phyloP scores from a whole-genome alignment of 1,284 basidiomycete genomes.

The Ustilago shanxiensis region DNA sequence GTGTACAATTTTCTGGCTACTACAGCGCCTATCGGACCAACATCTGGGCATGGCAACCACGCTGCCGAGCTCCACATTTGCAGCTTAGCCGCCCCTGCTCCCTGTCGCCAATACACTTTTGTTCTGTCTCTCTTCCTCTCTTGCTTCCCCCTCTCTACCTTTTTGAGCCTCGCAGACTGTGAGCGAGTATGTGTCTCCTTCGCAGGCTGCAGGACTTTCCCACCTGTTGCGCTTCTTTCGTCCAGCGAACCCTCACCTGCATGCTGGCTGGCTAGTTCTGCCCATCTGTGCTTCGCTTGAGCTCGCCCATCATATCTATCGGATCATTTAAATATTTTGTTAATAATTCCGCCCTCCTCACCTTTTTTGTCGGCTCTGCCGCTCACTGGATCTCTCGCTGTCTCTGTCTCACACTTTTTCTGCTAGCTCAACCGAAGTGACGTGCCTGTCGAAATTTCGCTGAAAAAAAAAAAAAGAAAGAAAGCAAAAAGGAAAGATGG shows the following conservation, averaged over 20 bases:
- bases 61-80: slow-evolving; percentile 18
- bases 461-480: too few species aligned
- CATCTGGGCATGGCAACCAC: slow-evolving; percentile 13
- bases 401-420: neutral
- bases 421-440: neutral
- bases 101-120: too few species aligned
- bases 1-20: neutral
- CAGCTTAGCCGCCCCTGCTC: slow-evolving; percentile 14
- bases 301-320: neutral
- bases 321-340: neutral
- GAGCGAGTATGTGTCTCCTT: too few species aligned
- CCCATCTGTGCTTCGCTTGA: neutral
- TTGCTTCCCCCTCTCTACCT: neutral
- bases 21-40: slow-evolving; percentile 24
- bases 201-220: neutral
- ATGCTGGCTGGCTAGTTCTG: neutral
- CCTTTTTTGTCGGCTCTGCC: neutral
- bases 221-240: too few species aligned
- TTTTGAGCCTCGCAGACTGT: too few species aligned
- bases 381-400: too few species aligned
- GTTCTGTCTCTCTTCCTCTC: neutral
- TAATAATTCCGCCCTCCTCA: neutral
- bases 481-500: neutral
- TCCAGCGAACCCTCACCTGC: neutral
- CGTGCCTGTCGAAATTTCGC: neutral